Conservation (phyloP, 2,329 filamentous ascomycete species). For the Ophiosphaerella narmari region DNA sequence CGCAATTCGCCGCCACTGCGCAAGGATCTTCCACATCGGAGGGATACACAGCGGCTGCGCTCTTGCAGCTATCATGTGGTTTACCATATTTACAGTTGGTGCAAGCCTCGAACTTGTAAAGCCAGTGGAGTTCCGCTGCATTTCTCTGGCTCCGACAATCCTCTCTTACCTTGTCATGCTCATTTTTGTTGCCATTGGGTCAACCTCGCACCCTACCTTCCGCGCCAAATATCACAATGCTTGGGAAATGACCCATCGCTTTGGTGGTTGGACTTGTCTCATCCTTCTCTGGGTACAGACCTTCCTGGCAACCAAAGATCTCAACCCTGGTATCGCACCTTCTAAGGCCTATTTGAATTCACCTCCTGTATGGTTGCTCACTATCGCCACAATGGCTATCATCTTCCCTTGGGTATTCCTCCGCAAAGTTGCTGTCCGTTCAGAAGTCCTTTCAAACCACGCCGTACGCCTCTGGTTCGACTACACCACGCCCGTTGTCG, state of each 20-base stretch:
- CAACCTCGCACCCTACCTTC: slow-evolving; percentile 36
- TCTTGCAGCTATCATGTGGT: slow-evolving; percentile 48
- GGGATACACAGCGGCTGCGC: slow-evolving; percentile 46
- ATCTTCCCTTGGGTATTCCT: slow-evolving; percentile 76
- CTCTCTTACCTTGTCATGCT: slow-evolving; percentile 38
- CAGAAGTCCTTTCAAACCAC: slow-evolving; percentile 73
- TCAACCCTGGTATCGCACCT: slow-evolving; percentile 17
- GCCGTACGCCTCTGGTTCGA: slow-evolving; percentile 68
- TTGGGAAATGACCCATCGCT: slow-evolving; percentile 45
- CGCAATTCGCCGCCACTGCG: slow-evolving; percentile 37
- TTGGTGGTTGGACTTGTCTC: slow-evolving; percentile 44
- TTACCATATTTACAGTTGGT: slow-evolving; percentile 49
- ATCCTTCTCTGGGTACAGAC: slow-evolving; percentile 44
- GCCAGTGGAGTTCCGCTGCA: slow-evolving; percentile 15
- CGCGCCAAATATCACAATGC: slow-evolving; percentile 39
- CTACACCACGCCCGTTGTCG: slow-evolving; percentile 38
- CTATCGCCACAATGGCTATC: slow-evolving; percentile 68
- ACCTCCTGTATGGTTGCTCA: slow-evolving; percentile 68
- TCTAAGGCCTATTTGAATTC: slow-evolving; percentile 31
- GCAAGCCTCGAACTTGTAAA: slow-evolving; percentile 41
- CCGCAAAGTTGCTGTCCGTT: slow-evolving; percentile 67
- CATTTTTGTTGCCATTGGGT: slow-evolving; percentile 36
- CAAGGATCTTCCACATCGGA: slow-evolving; percentile 44
- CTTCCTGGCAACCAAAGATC: slow-evolving; percentile 31
- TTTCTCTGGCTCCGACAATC: slow-evolving; percentile 26